Conservation (phyloP, 2,329 filamentous ascomycete genomes). For the Coleophoma eucalyptorum region DNA sequence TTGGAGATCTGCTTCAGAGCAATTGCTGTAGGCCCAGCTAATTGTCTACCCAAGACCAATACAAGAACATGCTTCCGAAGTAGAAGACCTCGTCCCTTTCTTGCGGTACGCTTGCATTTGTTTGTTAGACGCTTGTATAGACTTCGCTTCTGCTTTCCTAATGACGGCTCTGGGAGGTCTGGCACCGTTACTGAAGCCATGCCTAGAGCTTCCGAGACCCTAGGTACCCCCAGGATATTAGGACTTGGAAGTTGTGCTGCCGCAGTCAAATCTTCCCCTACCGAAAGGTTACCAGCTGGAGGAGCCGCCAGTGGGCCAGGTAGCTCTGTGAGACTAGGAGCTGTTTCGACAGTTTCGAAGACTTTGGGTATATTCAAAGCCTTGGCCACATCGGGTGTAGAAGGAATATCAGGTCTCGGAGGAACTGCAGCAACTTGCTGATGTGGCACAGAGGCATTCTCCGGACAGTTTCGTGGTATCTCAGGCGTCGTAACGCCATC, state of each 20-base stretch:
- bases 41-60: conserved; percentile 2
- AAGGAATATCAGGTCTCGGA: too few species aligned
- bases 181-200: not conserved
- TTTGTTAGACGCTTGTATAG: not conserved
- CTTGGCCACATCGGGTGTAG: too few species aligned
- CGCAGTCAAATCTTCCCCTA: not conserved
- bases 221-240: not conserved
- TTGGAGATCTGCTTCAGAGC: conserved; percentile 2
- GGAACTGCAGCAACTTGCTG: too few species aligned
- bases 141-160: not conserved
- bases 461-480: too few species aligned
- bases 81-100: not conserved
- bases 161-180: not conserved
- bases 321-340: too few species aligned
- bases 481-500: too few species aligned
- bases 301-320: too few species aligned
- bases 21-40: conserved; percentile 1
- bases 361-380: too few species aligned
- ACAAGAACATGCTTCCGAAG: conserved; percentile 1
- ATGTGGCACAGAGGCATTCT: too few species aligned
- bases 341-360: too few species aligned
- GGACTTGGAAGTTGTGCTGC: not conserved
- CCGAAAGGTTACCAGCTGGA: not conserved
- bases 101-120: not conserved
- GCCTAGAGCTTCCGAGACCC: not conserved